Evolutionary conservation across 108 stramenopile species (phyloP).

Genomic region (Nitzschia putrida): DNA sequence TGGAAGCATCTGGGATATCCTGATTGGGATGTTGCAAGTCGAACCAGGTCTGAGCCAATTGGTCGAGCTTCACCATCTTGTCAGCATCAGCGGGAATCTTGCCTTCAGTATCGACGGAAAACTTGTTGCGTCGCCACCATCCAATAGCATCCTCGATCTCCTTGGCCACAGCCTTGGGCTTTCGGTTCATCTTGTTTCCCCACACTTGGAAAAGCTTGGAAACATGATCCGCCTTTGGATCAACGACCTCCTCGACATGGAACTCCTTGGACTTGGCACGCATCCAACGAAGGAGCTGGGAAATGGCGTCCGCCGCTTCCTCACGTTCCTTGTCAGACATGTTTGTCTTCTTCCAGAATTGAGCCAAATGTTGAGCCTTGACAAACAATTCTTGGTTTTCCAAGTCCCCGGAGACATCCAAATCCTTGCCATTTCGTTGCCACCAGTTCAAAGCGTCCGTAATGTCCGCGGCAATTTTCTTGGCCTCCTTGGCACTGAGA

Average conservation of each 20-base stretch:
- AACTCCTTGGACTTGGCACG: conserved; percentile 33
- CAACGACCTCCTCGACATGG: conserved; percentile 17
- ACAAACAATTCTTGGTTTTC: conserved; percentile 31
- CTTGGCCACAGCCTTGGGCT: conserved; percentile 31
- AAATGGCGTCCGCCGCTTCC: conserved; percentile 21
- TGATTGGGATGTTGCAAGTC: conserved; percentile 21
- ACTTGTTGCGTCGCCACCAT: conserved; percentile 35
- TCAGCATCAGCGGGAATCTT: conserved; percentile 31
- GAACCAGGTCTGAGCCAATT: conserved; percentile 23
- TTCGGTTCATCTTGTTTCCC: conserved; percentile 34
- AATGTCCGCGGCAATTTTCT: conserved; percentile 32
- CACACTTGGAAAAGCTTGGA: conserved; percentile 29
- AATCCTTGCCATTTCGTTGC: conserved; percentile 32
- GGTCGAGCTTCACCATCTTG: conserved; percentile 36
- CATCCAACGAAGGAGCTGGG: conserved; percentile 19
- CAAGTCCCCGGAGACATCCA: conserved; percentile 28
- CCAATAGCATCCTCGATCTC: conserved; percentile 37
- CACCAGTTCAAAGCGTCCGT: conserved; percentile 37
- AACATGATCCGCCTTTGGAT: conserved; percentile 20
- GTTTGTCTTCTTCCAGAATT: conserved; percentile 38
- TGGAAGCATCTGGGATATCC: neutral
- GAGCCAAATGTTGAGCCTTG: conserved; percentile 31
- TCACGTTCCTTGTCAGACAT: conserved; percentile 27
- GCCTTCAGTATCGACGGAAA: conserved; percentile 19
- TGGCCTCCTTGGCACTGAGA: conserved; percentile 27